phyloP scores from a whole-genome alignment of 208 protist species.

The Leishmania lainsoni region DNA sequence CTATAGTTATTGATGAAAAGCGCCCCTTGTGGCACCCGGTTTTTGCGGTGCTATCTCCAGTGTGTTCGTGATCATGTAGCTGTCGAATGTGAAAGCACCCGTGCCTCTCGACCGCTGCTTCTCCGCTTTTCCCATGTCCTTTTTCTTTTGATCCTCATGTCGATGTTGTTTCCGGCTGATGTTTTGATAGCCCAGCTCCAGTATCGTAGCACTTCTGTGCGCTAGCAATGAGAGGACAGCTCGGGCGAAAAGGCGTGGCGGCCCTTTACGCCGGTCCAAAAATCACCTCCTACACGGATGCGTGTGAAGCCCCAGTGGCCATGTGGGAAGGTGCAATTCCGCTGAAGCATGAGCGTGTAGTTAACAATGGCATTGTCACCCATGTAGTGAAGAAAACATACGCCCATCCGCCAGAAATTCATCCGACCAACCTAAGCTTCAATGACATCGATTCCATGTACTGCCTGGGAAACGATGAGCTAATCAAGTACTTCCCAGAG shows the following conservation, averaged over 20 bases:
- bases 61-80: background rate
- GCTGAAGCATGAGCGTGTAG: conserved; percentile 63
- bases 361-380: conserved; percentile 53
- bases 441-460: conserved; percentile 92
- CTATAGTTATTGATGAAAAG: background rate
- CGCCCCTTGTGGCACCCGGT: background rate
- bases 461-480: conserved; percentile 89
- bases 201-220: background rate
- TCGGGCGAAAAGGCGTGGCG: conserved; percentile 52
- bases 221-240: conserved; percentile 44
- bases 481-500: conserved; percentile 85
- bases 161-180: background rate
- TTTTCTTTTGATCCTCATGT: background rate
- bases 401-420: conserved; percentile 74
- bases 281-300: conserved; percentile 81
- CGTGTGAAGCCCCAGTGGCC: conserved; percentile 82
- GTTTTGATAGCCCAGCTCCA: background rate
- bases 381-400: conserved; percentile 76
- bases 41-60: background rate
- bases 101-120: background rate
- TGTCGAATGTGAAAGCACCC: background rate
- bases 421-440: conserved; percentile 64
- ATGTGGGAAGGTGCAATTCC: conserved; percentile 90
- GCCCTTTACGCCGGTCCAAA: conserved; percentile 60
- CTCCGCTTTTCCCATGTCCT: background rate